Evolutionary conservation across 1,139 yeast genomes (phyloP), one percentile per base, ranked within the genome.

Genomic region (Diutina rugosa): DNA sequence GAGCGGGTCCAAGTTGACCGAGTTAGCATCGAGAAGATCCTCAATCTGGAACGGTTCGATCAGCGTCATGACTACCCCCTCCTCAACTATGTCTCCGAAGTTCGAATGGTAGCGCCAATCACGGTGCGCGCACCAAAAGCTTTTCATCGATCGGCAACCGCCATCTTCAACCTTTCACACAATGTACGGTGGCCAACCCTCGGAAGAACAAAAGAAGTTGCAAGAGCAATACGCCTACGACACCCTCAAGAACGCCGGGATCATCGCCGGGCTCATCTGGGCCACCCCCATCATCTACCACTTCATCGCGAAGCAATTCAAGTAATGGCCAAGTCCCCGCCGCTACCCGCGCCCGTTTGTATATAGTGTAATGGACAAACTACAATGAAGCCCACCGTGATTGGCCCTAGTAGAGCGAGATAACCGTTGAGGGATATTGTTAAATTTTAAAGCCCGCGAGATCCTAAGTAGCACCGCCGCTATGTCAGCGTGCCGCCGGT

Each of bases 31-130:
- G 62, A 90, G 84, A 53, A 93, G 71, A 65, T 93, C 97, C 4
- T 90, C 84, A 5, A 95, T 90, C 62, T 85, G 89, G 65, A 93
- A 88, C 26, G 98, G 97, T 58, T 77, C 77, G 49, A 89, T 78
- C 0, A 95, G 85, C 8, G 96, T 85, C 96, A 89, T 89, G 47
- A 6, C 47, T 28, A 26, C 16, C 4, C 6, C 18, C 14, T 35
- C 41, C 26, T 44, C 6, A 3, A 9, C 6, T 12, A 14, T 14
- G 14, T 16, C 12, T 18, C 26, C 46, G 9, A 16, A n/a, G 26
- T n/a, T 12, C 26, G 46, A 10, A 44, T 46, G 35, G 51, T 45
- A 45, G 47, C 47, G 47, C 47, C 47, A 14, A 38, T 14, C 26
- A 21, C 49, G 21, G 49, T 4, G 29, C 29, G 49, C 49, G 49